These are phyloP conservation scores for Apiotrichum porosum DNA, from an alignment of 1,284 basidiomycete genomes.

Conservation along the genomic window DNA sequence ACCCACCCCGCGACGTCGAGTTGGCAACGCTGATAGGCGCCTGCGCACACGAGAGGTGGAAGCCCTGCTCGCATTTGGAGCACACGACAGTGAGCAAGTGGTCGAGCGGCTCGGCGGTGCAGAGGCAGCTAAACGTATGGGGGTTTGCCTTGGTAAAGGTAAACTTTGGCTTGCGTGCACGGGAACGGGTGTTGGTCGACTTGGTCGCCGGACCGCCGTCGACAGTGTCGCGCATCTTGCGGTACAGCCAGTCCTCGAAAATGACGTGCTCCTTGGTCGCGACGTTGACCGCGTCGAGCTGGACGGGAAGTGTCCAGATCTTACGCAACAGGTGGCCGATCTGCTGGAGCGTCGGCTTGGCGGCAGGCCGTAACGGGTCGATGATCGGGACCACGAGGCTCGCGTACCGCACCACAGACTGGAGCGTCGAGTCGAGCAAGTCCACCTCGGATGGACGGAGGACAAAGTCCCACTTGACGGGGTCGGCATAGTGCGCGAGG, in stretches of 20 bases:
- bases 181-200: slow-evolving; percentile 6
- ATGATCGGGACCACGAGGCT: slow-evolving; percentile 18
- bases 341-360: background rate
- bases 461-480: slow-evolving; percentile 26
- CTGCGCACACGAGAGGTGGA: slow-evolving; percentile 38
- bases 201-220: background rate
- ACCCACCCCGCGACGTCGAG: slow-evolving; percentile 10
- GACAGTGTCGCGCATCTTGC: slow-evolving; percentile 25
- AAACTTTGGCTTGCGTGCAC: slow-evolving; percentile 32
- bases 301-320: slow-evolving; percentile 33
- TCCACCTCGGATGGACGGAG: slow-evolving; percentile 27
- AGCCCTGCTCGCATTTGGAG: slow-evolving; percentile 37
- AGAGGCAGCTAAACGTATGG: slow-evolving; percentile 34
- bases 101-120: slow-evolving; percentile 23
- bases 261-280: slow-evolving; percentile 21
- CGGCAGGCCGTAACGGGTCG: slow-evolving; percentile 10
- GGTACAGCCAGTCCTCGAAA: slow-evolving; percentile 32
- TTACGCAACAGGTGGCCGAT: slow-evolving; percentile 33
- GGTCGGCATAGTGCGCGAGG: slow-evolving; percentile 19
- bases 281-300: slow-evolving; percentile 25
- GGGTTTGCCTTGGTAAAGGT: slow-evolving; percentile 21
- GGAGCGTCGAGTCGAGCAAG: slow-evolving; percentile 19
- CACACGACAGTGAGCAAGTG: slow-evolving; percentile 29
- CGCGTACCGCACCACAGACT: slow-evolving; percentile 21
- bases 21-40: slow-evolving; percentile 22